Evolutionary conservation across 75 land plant genomes (phyloP), one percentile per base, ranked within the genome.

Genomic region (Larix kaempferi): DNA sequence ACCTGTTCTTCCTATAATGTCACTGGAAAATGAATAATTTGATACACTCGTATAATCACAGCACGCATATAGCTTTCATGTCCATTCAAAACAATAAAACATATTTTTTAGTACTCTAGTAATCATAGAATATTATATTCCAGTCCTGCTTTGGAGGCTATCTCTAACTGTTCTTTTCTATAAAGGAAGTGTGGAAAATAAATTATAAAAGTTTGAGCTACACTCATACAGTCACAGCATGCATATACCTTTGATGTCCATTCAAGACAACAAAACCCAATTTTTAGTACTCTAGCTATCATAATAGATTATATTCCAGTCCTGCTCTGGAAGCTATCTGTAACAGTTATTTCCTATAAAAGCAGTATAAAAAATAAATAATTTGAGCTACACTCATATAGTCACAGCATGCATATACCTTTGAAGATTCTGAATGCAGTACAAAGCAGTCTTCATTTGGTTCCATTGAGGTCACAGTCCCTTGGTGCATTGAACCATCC

Each of bases 391-490:
- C n/a, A 69, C 52, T 4, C 41, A 37, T 41, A 37, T n/a, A 69
- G 25, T 21, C n/a, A 8, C 21, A 39, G 39, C 39, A 39, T 69
- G 72, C 22, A 69, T 55, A 35, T 87, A 94, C 99, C 99, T 92
- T 94, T 7, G 74, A 59, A 22, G 81, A 64, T 78, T 97, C 98
- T 76, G 98, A 88, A 78, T 92, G 86, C 2, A 97, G 86, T 22
- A 90, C 64, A 81, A 97, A 97, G 25, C 84, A 83, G 33, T 81
- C 99, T 58, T 93, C 92, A 80, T 97, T 97, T 84, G 95, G 92
- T 55, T 95, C 99, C 99, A 97, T 95, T 59, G 99, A 97, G 58
- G 99, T 95, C 13, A 95, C 99, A 77, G 99, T 86, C 54, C 99
- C 99, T 78, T 87, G 93, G 81, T 92, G 98, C 3, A 87, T 66